phyloP scores from a whole-genome alignment of 2,329 filamentous ascomycete species.

The Proliferodiscus dingleyae region DNA sequence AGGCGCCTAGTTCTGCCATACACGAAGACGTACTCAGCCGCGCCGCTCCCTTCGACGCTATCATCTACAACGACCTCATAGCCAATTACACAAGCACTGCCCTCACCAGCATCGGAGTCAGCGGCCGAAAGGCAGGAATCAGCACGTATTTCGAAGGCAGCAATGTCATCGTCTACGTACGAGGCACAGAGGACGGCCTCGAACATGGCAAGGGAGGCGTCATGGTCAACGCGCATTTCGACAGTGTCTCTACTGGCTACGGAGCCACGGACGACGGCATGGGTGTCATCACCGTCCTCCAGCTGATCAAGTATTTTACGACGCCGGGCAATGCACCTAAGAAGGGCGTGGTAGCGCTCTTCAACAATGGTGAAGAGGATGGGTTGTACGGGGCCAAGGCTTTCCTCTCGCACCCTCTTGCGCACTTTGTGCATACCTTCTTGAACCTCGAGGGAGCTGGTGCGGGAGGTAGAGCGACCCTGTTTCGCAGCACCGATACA shows the following conservation, averaged over 20 bases:
- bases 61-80: slow-evolving; percentile 72
- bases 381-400: slow-evolving; percentile 81
- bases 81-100: slow-evolving; percentile 73
- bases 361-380: slow-evolving; percentile 97
- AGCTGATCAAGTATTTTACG: slow-evolving; percentile 84
- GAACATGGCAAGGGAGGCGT: slow-evolving; percentile 66
- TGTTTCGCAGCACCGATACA: slow-evolving; percentile 84
- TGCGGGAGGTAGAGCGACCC: slow-evolving; percentile 78
- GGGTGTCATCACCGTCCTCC: slow-evolving; percentile 79
- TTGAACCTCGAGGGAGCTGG: slow-evolving; percentile 94
- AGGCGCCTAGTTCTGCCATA: background rate
- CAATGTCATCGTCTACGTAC: slow-evolving; percentile 89
- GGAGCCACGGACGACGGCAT: slow-evolving; percentile 94
- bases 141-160: slow-evolving; percentile 85
- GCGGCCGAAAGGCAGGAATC: slow-evolving; percentile 30
- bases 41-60: slow-evolving; percentile 39
- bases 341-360: slow-evolving; percentile 73
- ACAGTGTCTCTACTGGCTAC: slow-evolving; percentile 80
- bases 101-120: slow-evolving; percentile 34
- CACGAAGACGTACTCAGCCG: slow-evolving; percentile 16
- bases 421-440: slow-evolving; percentile 78
- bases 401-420: slow-evolving; percentile 77
- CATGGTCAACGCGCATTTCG: slow-evolving; percentile 91
- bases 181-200: slow-evolving; percentile 66
- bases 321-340: slow-evolving; percentile 65